Evolutionary conservation across 116 monocot species (phyloP), one percentile per base, ranked within the genome.

Genomic region (Cymodocea nodosa): DNA sequence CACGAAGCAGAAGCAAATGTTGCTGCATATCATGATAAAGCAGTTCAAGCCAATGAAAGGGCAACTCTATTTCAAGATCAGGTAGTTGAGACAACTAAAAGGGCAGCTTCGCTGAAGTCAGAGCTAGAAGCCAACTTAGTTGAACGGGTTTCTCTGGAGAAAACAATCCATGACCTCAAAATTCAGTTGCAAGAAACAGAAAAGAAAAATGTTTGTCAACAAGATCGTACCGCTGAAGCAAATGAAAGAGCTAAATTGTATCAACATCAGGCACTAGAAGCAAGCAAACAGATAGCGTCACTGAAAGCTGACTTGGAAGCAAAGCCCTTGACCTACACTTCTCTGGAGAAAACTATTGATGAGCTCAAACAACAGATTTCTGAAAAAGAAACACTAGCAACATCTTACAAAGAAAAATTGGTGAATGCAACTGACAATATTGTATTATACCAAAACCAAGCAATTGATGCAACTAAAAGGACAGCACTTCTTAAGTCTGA

Each of bases 191-290:
- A 66, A 18, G 84, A 89, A 60, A 78, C 82, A 59, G 79, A 81
- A 67, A 60, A 51, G 30, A 73, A 56, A 35, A 67, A 72, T 34
- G 66, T 68, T 22, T 63, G 20, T 55, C 53, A 52, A 50, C 75
- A 79, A 59, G 23, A 79, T 15, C 70, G 76, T 40, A 76, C 50
- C 2, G 71, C 80, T 71, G 78, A 87, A 78, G 83, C 77, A 30
- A 86, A 63, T 53, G 74, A 89, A 50, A 71, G 17, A 89, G 60
- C 70, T 84, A 75, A 82, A 89, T 72, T 80, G 73, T 62, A 81
- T 85, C 63, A 62, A 82, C 40, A 69, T 30, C 25, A 36, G 59
- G n/a, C 75, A 16, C 64, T 39, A 22, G 84, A 63, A 51, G 61
- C 59, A 51, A 71, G 73, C 35, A 80, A 89, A 57, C 73, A 82